A percentile compares a stretch with the other conserved stretches of the same genome.
phyloP scores from a whole-genome alignment of 2,329 filamentous ascomycete genomes.

The Xylariaceae sp. region DNA sequence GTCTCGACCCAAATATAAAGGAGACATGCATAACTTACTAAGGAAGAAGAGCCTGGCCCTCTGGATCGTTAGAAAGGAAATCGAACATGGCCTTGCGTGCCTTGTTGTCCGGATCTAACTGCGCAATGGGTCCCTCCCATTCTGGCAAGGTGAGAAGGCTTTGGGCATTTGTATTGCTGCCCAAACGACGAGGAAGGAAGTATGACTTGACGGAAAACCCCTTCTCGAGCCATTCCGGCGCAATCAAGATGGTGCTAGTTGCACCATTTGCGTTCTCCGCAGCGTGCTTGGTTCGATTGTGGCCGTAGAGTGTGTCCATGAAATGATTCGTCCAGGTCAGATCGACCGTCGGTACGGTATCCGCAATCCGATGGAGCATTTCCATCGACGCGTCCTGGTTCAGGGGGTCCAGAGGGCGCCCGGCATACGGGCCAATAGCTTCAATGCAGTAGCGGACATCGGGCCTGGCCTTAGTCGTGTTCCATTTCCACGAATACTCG shows the following conservation, averaged over 20 bases:
- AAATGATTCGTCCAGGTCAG: slow-evolving; percentile 2
- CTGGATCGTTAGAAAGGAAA: not conserved
- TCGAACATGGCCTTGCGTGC: not conserved
- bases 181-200: not conserved
- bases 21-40: not conserved
- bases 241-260: not conserved
- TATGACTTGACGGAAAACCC: not conserved
- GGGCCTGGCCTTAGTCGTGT: not conserved
- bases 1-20: not conserved
- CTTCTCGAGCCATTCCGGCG: not conserved
- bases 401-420: not conserved
- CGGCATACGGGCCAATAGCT: not conserved
- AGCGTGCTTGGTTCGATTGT: not conserved
- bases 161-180: not conserved
- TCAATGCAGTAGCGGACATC: slow-evolving; percentile 1
- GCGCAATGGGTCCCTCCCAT: not conserved
- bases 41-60: not conserved
- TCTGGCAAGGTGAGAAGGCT: not conserved
- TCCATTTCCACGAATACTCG: slow-evolving; percentile 7
- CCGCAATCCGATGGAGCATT: not conserved
- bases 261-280: not conserved
- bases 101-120: not conserved
- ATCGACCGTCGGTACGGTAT: not conserved
- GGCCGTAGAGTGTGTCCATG: not conserved
- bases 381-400: not conserved